Conservation (phyloP, 2,329 filamentous ascomycete species). For the Amesomyces nigricolor region DNA sequence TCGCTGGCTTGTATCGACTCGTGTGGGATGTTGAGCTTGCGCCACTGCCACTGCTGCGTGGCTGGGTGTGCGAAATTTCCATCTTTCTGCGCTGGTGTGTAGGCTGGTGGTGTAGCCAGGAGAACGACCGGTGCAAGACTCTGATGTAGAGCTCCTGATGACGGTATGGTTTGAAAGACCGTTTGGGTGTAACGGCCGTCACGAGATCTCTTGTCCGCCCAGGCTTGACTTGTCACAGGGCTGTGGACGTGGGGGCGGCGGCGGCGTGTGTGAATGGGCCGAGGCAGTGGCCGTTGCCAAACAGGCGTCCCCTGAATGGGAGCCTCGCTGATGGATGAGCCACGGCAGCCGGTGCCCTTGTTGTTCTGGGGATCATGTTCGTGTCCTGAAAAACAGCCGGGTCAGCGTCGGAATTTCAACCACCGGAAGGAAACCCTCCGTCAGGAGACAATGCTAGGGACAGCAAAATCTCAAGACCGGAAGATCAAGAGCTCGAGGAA, state of each 20-base stretch:
- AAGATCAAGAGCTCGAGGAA: not conserved
- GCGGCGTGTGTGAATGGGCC: not conserved
- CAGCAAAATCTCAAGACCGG: not conserved
- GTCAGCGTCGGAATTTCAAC: constrained; percentile 13
- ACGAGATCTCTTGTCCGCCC: no score
- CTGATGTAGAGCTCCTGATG: no score
- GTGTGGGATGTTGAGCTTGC: not conserved
- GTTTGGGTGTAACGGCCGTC: no score
- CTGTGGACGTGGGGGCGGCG: no score
- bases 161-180: no score
- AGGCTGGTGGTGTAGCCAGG: not conserved
- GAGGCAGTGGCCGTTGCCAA: not conserved
- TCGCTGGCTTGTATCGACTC: not conserved
- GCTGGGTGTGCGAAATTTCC: not conserved
- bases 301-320: not conserved
- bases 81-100: not conserved
- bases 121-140: not conserved
- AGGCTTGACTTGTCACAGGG: no score
- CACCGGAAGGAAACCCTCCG: constrained; percentile 15
- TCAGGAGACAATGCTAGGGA: not conserved
- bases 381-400: constrained; percentile 4
- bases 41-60: not conserved
- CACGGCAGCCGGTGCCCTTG: not conserved
- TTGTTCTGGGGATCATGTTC: not conserved
- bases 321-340: no score